Evolutionary conservation across 2,329 filamentous ascomycete species (phyloP).

Genomic region (Pseudogymnoascus sp.): DNA sequence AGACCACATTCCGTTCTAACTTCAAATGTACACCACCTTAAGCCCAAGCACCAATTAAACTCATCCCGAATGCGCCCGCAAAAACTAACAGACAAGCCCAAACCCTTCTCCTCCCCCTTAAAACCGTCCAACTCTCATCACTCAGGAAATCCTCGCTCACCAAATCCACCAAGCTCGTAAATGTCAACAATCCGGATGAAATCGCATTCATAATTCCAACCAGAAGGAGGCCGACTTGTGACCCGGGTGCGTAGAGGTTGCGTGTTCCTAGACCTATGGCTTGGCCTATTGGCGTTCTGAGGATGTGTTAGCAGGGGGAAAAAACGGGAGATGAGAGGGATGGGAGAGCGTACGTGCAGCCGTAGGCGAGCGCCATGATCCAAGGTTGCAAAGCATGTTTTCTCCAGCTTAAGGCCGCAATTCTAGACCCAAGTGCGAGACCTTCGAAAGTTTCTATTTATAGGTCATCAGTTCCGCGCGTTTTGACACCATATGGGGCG

Average conservation of each 20-base stretch:
- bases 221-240: slow-evolving; percentile 64
- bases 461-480: slow-evolving; percentile 17
- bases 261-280: slow-evolving; percentile 69
- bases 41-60: slow-evolving; percentile 60
- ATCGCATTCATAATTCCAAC: slow-evolving; percentile 84
- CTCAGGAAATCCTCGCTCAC: slow-evolving; percentile 73
- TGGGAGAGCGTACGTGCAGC: neutral
- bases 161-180: slow-evolving; percentile 72
- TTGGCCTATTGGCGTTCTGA: slow-evolving; percentile 68
- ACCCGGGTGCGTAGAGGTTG: slow-evolving; percentile 67
- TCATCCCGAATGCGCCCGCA: slow-evolving; percentile 53
- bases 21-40: slow-evolving; percentile 18
- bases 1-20: neutral
- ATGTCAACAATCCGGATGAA: slow-evolving; percentile 67
- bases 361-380: slow-evolving; percentile 12
- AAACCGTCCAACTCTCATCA: slow-evolving; percentile 57
- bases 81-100: slow-evolving; percentile 56
- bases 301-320: neutral
- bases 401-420: slow-evolving; percentile 40
- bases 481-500: slow-evolving; percentile 43
- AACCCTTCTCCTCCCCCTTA: slow-evolving; percentile 49
- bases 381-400: neutral
- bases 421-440: slow-evolving; percentile 62
- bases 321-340: neutral
- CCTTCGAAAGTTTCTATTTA: slow-evolving; percentile 38